Percentiles rank a stretch among this genome's conserved stretches.
Conservation (phyloP, 768 basidiomycete species). For the Suillus paluster region DNA sequence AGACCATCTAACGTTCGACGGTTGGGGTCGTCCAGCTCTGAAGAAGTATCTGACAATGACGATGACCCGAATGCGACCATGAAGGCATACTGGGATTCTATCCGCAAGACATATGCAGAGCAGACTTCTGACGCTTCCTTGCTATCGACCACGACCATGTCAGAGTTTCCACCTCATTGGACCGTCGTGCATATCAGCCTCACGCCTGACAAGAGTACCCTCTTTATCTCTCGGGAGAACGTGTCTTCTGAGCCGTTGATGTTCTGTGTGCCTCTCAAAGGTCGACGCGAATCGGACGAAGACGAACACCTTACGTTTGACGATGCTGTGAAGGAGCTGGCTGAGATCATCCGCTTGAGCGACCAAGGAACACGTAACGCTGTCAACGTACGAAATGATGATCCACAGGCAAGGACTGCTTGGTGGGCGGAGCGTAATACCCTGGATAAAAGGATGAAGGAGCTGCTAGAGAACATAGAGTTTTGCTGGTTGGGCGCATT, state of each 20-base stretch:
- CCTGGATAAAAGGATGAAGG: slow-evolving; percentile 77
- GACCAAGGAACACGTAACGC: slow-evolving; percentile 79
- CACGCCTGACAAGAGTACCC: slow-evolving; percentile 78
- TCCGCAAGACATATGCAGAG: slow-evolving; percentile 59
- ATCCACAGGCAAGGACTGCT: slow-evolving; percentile 61
- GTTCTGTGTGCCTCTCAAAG: slow-evolving; percentile 89
- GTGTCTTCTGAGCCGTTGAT: slow-evolving; percentile 64
- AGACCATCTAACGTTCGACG: slow-evolving; percentile 18
- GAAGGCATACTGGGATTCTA: slow-evolving; percentile 63
- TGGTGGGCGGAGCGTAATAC: slow-evolving; percentile 89
- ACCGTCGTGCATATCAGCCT: slow-evolving; percentile 82
- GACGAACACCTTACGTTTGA: slow-evolving; percentile 79
- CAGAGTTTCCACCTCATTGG: slow-evolving; percentile 75
- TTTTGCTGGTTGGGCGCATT: slow-evolving; percentile 98
- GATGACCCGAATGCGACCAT: slow-evolving; percentile 42
- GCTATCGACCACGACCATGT: slow-evolving; percentile 45
- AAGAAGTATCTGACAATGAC: slow-evolving; percentile 35
- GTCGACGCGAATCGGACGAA: slow-evolving; percentile 74
- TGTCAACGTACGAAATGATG: slow-evolving; percentile 67
- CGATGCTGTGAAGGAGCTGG: slow-evolving; percentile 72
- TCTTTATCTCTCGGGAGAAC: slow-evolving; percentile 84
- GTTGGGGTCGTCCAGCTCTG: slow-evolving; percentile 26
- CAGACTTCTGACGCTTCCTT: slow-evolving; percentile 43
- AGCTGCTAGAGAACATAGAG: slow-evolving; percentile 83
- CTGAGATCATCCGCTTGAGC: slow-evolving; percentile 79